Evolutionary conservation across 306 rosid genomes (phyloP).

Genomic region (Rubus idaeus): DNA sequence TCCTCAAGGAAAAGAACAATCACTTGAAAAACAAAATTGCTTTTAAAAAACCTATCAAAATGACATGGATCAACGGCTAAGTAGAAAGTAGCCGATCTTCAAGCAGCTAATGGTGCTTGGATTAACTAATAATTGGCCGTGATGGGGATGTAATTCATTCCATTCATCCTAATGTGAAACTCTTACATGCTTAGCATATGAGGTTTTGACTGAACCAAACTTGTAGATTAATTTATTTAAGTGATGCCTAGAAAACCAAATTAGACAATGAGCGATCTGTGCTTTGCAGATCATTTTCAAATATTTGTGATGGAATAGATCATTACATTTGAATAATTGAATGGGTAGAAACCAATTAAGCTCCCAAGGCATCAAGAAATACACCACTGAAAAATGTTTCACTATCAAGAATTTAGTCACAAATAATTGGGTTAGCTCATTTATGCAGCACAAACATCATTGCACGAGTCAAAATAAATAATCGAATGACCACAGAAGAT

Average conservation of each 20-base stretch:
- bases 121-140: neutral
- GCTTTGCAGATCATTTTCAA: neutral
- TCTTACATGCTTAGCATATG: neutral
- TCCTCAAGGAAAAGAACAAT: neutral
- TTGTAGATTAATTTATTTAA: neutral
- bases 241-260: too few species aligned
- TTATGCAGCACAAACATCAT: slow-evolving; percentile 30
- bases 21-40: neutral
- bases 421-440: slow-evolving; percentile 51
- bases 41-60: neutral
- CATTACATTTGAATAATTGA: neutral
- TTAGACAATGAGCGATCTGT: neutral
- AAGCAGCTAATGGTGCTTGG: slow-evolving; percentile 5
- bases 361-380: slow-evolving; percentile 17
- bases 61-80: neutral
- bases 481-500: slow-evolving; percentile 28
- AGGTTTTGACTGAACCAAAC: neutral
- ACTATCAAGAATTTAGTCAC: slow-evolving; percentile 35
- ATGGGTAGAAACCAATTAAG: slow-evolving; percentile 7
- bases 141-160: neutral
- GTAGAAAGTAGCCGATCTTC: neutral
- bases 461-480: slow-evolving; percentile 28
- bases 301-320: neutral
- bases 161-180: neutral
- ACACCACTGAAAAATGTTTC: slow-evolving; percentile 22